phyloP scores from a whole-genome alignment of 2,329 filamentous ascomycete species.

The Penicillium brevicompactum region DNA sequence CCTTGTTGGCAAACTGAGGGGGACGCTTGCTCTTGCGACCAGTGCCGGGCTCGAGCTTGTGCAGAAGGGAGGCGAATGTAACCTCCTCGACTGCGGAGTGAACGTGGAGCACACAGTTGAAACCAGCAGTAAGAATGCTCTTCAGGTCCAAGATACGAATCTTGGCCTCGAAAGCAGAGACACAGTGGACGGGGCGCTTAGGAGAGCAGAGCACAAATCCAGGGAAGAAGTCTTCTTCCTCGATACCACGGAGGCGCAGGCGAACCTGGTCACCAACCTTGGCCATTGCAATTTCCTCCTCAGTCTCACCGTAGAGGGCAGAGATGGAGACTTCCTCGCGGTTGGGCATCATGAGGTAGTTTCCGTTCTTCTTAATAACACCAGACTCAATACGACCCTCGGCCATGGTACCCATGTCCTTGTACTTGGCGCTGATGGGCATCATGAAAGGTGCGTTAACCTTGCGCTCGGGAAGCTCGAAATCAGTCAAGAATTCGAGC shows the following conservation, averaged over 20 bases:
- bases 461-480: slow-evolving; percentile 92
- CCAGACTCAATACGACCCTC: slow-evolving; percentile 97
- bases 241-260: slow-evolving; percentile 86
- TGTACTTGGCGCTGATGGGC: slow-evolving; percentile 94
- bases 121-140: slow-evolving; percentile 89
- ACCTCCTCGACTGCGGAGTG: slow-evolving; percentile 98
- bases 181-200: slow-evolving; percentile 90
- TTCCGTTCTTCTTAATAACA: slow-evolving; percentile 86
- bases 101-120: slow-evolving; percentile 97
- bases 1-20: slow-evolving; percentile 81
- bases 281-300: slow-evolving; percentile 81
- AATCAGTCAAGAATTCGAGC: slow-evolving; percentile 91
- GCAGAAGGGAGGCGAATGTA: slow-evolving; percentile 82
- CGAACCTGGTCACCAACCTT: slow-evolving; percentile 95
- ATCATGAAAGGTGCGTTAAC: slow-evolving; percentile 99
- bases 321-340: slow-evolving; percentile 77
- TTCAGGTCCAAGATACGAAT: slow-evolving; percentile 94
- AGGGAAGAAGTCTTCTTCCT: slow-evolving; percentile 94
- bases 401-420: slow-evolving; percentile 94
- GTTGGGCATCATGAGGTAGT: slow-evolving; percentile 94
- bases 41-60: slow-evolving; percentile 95
- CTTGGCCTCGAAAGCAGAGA: slow-evolving; percentile 89
- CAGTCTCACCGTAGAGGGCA: slow-evolving; percentile 90
- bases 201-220: slow-evolving; percentile 96
- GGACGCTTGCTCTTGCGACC: slow-evolving; percentile 89